A percentile compares a stretch with the other conserved stretches of the same genome.
Evolutionary conservation across 2,329 filamentous ascomycete genomes (phyloP).

Genomic region (Volutella citrinella): DNA sequence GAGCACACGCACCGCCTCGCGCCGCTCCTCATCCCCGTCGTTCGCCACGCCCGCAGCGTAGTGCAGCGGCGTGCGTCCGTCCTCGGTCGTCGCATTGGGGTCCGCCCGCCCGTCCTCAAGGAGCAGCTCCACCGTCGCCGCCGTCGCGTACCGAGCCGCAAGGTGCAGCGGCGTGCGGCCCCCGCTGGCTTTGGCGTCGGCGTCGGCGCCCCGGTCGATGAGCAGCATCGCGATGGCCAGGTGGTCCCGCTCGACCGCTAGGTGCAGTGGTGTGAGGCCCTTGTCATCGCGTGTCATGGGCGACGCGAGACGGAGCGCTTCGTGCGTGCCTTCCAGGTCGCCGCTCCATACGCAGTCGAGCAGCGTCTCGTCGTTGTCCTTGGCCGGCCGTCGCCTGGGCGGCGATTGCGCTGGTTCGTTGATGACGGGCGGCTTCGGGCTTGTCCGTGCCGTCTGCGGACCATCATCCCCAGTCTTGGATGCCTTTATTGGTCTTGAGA

Average conservation of each 20-base stretch:
- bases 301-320: slow-evolving; percentile 22
- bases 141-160: slow-evolving; percentile 27
- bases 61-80: slow-evolving; percentile 31
- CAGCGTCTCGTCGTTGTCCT: slow-evolving; percentile 21
- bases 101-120: slow-evolving; percentile 28
- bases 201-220: slow-evolving; percentile 24
- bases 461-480: too few species aligned
- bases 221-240: slow-evolving; percentile 33
- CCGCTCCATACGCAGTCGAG: slow-evolving; percentile 33
- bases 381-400: not conserved
- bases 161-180: slow-evolving; percentile 31
- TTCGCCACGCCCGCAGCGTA: slow-evolving; percentile 29
- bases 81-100: slow-evolving; percentile 24
- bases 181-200: slow-evolving; percentile 25
- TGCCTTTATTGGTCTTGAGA: too few species aligned
- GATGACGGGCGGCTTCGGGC: not conserved
- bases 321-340: slow-evolving; percentile 22
- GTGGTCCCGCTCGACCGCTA: slow-evolving; percentile 30
- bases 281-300: slow-evolving; percentile 25
- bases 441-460: too few species aligned
- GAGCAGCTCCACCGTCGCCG: slow-evolving; percentile 29
- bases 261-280: slow-evolving; percentile 29
- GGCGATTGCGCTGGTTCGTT: not conserved
- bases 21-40: slow-evolving; percentile 28
- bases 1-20: slow-evolving; percentile 28